A percentile compares a stretch with the other conserved stretches of the same genome.
phyloP scores from a whole-genome alignment of 495 filamentous ascomycete species.

The Astrocystis sublimbata region DNA sequence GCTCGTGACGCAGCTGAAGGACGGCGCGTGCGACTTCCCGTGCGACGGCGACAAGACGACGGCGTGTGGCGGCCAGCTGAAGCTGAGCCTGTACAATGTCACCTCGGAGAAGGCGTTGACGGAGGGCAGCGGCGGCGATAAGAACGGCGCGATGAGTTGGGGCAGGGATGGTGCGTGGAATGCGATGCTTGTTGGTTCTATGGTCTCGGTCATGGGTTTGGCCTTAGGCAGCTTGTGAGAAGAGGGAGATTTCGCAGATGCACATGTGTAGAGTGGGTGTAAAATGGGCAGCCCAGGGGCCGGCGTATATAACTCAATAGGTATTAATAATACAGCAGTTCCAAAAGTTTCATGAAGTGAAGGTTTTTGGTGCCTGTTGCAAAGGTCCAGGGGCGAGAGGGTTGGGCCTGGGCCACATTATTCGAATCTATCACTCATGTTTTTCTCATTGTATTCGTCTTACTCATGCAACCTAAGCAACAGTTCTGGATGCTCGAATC shows the following conservation, averaged over 20 bases:
- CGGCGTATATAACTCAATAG: no score
- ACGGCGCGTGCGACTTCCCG: slow-evolving; percentile 42
- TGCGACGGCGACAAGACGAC: slow-evolving; percentile 47
- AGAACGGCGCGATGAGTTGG: not conserved
- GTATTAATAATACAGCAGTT: no score
- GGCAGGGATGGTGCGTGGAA: not conserved
- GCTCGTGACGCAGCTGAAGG: slow-evolving; percentile 34
- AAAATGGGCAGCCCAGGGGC: no score
- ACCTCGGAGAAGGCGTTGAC: not conserved
- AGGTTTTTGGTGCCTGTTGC: no score
- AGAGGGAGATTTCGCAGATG: not conserved
- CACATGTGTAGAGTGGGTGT: not conserved
- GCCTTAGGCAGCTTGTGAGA: not conserved
- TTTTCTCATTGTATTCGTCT: no score
- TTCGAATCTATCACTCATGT: no score
- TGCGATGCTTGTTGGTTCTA: not conserved
- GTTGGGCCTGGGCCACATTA: no score
- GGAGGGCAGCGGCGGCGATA: not conserved
- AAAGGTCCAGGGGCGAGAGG: no score
- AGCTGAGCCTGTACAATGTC: slow-evolving; percentile 35
- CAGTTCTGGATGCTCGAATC: not conserved
- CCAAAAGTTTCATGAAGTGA: no score
- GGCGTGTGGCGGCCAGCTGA: slow-evolving; percentile 48
- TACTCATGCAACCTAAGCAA: not conserved
- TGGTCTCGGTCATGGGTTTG: not conserved